Evolutionary conservation across 208 protist species (phyloP).

Genomic region (Leishmania aethiopica): DNA sequence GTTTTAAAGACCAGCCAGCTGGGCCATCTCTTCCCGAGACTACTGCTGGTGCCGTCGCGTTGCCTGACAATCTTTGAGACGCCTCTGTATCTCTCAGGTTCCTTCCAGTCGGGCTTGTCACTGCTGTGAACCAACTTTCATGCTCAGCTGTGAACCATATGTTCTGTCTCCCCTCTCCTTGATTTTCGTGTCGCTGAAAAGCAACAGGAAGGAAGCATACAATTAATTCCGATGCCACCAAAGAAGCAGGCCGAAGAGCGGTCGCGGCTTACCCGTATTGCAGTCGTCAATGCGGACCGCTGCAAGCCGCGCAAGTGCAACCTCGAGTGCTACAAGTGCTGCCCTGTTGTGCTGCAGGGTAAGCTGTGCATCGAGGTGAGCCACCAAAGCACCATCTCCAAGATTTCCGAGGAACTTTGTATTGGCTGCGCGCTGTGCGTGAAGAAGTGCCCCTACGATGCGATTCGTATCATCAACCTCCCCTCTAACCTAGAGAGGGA

Average conservation of each 20-base stretch:
- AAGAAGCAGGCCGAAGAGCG: constrained; percentile 82
- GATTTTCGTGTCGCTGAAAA: not conserved
- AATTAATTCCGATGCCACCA: constrained; percentile 51
- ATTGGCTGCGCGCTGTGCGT: constrained; percentile 99
- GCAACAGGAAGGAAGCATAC: not conserved
- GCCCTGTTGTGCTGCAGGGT: constrained; percentile 98
- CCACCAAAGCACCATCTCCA: constrained; percentile 92
- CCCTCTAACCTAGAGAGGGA: constrained; percentile 97
- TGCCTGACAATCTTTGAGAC: not conserved
- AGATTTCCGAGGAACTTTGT: constrained; percentile 99
- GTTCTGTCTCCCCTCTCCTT: not conserved
- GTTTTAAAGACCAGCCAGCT: not conserved
- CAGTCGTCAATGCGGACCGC: constrained; percentile 98
- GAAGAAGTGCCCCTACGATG: constrained; percentile 99
- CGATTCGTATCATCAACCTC: constrained; percentile 99
- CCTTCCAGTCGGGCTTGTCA: not conserved
- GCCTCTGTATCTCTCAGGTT: not conserved
- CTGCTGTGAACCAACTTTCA: not conserved
- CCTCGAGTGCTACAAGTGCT: constrained; percentile 99
- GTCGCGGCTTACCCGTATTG: constrained; percentile 98
- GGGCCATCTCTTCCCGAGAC: not conserved
- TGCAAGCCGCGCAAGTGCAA: constrained; percentile 99
- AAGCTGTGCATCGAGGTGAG: constrained; percentile 99
- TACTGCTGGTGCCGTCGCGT: not conserved
- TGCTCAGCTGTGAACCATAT: not conserved